A percentile compares a stretch with the other conserved stretches of the same genome.
phyloP scores from a whole-genome alignment of 495 filamentous ascomycete genomes.

The Talaromyces thailandensis region DNA sequence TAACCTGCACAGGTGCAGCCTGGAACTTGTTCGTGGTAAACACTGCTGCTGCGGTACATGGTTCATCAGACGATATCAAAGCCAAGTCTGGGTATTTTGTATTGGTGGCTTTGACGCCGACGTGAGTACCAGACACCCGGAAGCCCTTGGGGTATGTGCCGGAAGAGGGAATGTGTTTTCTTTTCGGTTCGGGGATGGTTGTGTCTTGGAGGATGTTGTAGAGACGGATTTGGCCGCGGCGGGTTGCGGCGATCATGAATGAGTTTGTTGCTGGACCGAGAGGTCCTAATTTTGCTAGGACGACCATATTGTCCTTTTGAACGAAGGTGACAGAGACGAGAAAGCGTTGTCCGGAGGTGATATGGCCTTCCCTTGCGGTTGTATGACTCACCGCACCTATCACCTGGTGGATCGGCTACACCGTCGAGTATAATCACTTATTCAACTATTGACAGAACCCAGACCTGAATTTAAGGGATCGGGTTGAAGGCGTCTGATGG shows the following conservation, averaged over 20 bases:
- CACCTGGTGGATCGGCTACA: not conserved
- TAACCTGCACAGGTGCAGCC: conserved; percentile 86
- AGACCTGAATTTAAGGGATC: not conserved
- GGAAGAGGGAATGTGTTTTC: conserved; percentile 78
- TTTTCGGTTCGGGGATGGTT: conserved; percentile 61
- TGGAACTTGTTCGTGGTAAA: conserved; percentile 99
- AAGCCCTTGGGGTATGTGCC: conserved; percentile 91
- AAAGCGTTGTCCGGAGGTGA: not conserved
- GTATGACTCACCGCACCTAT: not conserved
- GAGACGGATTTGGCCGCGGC: conserved; percentile 32
- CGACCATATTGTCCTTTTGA: not conserved
- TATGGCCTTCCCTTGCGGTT: not conserved
- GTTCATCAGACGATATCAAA: conserved; percentile 75
- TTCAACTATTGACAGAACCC: not conserved
- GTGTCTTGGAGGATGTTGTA: conserved; percentile 56
- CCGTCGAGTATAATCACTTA: not conserved
- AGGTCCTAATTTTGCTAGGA: not conserved
- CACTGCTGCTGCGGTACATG: conserved; percentile 87
- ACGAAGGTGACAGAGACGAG: not conserved
- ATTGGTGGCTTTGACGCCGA: conserved; percentile 89
- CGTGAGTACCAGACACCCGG: conserved; percentile 74
- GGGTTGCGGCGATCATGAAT: not conserved
- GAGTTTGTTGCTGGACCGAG: not conserved
- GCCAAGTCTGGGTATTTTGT: conserved; percentile 84
- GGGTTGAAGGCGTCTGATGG: not conserved